Evolutionary conservation across 2,329 filamentous ascomycete species (phyloP), one percentile per base, ranked within the genome.

Genomic region (Purpureocillium lavendulum): DNA sequence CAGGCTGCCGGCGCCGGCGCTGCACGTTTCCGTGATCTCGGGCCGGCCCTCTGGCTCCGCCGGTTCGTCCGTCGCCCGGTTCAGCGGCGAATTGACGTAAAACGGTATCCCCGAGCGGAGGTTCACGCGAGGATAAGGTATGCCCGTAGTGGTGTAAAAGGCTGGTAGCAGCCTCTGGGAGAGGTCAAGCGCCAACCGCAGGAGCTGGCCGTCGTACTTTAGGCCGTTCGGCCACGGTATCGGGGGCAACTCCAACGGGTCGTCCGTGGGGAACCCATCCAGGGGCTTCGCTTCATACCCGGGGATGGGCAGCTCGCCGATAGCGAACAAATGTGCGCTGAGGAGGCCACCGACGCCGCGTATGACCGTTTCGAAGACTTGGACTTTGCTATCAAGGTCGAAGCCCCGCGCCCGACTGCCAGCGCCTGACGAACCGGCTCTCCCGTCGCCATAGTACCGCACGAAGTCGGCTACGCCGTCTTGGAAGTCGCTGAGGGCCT

Each of bases 341-440:
- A 98, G 65, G 41, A 98, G 68, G 1, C 92, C 92, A 12, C 92
- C 92, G 34, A 94, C 77, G 13, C 90, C 92, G 42, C 92, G 77
- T 50, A 98, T 98, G 29, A 95, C 90, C 1, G 90, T 97, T 67
- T 98, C 92, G 55, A 98, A 98, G 30, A 98, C 87, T 64, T 98
- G 90, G 2, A 98, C 92, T 63, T 97, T 98, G 66, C 89, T 95
- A 62, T 98, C 90, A 31, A 95, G 69, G 60, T 98, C 87, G 54
- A 98, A 98, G 0, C 88, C 92, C 40, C 80, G 75, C 4, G 81
- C 80, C 47, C 87, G 73, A 41, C 74, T 69, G 4, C 90, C 90
- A 54, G 77, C 72, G 7, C 85, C 87, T 5, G 72, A 71, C 12
- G 75, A 69, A 3, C 84, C 82, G 8, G 70, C 63, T 24, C 79